phyloP scores from a whole-genome alignment of 768 basidiomycete genomes.

The Daedaleopsis nitida region DNA sequence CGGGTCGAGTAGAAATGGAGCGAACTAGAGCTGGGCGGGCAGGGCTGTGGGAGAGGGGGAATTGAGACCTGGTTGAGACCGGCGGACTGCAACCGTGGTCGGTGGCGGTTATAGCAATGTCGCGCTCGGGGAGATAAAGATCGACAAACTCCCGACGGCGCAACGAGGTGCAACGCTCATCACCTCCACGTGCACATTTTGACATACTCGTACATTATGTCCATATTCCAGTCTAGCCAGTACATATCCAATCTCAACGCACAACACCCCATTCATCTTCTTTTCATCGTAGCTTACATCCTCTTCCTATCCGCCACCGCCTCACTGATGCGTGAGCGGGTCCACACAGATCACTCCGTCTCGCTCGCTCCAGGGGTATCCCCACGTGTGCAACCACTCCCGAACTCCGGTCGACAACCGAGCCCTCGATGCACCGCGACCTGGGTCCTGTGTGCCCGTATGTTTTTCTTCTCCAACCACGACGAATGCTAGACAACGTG shows the following conservation, averaged over 20 bases:
- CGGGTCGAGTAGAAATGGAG: neutral
- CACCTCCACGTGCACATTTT: neutral
- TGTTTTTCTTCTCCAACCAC: slow-evolving; percentile 97
- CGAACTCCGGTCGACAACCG: slow-evolving; percentile 86
- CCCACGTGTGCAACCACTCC: slow-evolving; percentile 92
- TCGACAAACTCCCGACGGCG: too few relatives aligned
- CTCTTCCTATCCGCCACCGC: neutral
- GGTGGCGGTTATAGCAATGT: neutral
- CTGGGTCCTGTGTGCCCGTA: slow-evolving; percentile 85
- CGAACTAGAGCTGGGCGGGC: slow-evolving; percentile 3
- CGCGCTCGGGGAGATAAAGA: too few relatives aligned
- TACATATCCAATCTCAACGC: slow-evolving; percentile 3
- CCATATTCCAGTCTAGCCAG: neutral
- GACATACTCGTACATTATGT: neutral
- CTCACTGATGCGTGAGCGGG: slow-evolving; percentile 64
- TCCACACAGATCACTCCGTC: slow-evolving; percentile 92
- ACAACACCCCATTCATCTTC: neutral
- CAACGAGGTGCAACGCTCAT: neutral
- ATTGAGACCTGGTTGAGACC: neutral
- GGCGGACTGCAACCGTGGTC: neutral
- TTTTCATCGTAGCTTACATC: neutral
- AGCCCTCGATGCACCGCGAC: slow-evolving; percentile 78
- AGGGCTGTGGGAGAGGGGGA: slow-evolving; percentile 1
- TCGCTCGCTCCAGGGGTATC: slow-evolving; percentile 93
- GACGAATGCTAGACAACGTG: slow-evolving; percentile 61